Conservation (phyloP, 352 stramenopile genomes). For the Pilasporangium apinafurcum region DNA sequence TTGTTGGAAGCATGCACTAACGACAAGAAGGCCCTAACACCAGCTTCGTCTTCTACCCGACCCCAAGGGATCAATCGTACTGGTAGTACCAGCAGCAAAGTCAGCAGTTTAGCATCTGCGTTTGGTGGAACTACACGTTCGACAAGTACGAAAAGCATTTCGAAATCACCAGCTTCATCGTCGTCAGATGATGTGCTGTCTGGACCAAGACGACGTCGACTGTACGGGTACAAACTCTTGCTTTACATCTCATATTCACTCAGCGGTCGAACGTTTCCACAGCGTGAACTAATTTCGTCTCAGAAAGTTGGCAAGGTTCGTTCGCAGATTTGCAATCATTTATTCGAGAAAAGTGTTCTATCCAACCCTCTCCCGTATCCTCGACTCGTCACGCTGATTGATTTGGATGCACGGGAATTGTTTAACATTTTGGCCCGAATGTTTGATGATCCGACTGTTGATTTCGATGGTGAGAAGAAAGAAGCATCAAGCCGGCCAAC, state of each 20-base stretch:
- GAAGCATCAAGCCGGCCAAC: conserved; percentile 25
- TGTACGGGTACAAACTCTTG: conserved; percentile 82
- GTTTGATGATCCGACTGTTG: conserved; percentile 78
- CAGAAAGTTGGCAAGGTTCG: conserved; percentile 70
- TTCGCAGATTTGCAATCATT: conserved; percentile 75
- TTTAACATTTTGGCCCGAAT: conserved; percentile 76
- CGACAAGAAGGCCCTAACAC: conserved; percentile 19
- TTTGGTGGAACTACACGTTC: conserved; percentile 50
- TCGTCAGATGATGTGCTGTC: conserved; percentile 38
- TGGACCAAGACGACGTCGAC: conserved; percentile 46
- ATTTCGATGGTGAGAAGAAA: conserved; percentile 84
- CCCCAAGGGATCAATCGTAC: conserved; percentile 4
- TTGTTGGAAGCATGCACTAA: conserved; percentile 76
- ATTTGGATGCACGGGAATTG: conserved; percentile 74
- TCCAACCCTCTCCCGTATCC: conserved; percentile 46
- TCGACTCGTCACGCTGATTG: conserved; percentile 75
- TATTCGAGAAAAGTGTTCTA: conserved; percentile 67
- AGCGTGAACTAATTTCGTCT: conserved; percentile 58
- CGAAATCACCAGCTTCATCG: conserved; percentile 12
- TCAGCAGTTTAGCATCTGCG: conserved; percentile 54
- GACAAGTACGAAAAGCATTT: conserved; percentile 18
- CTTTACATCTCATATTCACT: conserved; percentile 93
- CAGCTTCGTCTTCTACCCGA: conserved; percentile 4
- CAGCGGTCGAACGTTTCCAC: conserved; percentile 84
- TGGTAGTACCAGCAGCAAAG: conserved; percentile 30